Percentiles rank a stretch among this genome's conserved stretches.
Evolutionary conservation across 768 basidiomycete genomes (phyloP).

Genomic region (Lactifluus volemus): DNA sequence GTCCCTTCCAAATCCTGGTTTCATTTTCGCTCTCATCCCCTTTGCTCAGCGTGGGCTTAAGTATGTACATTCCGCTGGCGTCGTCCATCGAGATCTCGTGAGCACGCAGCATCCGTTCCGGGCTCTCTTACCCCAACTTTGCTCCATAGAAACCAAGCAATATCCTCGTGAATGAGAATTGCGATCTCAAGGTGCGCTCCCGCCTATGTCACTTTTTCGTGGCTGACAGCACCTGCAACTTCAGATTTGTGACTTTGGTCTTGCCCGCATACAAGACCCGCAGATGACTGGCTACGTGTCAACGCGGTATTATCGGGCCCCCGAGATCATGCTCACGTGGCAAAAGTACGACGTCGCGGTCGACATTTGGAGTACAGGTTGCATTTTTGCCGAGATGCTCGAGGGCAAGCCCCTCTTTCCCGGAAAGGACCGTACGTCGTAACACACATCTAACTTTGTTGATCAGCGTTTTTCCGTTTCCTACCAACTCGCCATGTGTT

Average conservation of each 20-base stretch:
- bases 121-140: constrained; percentile 1
- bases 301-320: constrained; percentile 96
- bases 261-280: constrained; percentile 97
- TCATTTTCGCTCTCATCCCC: background rate
- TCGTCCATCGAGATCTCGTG: constrained; percentile 94
- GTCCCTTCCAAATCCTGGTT: constrained; percentile 24
- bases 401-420: constrained; percentile 99
- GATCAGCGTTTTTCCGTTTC: background rate
- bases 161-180: constrained; percentile 99
- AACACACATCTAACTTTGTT: background rate
- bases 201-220: constrained; percentile 7
- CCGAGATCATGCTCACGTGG: constrained; percentile 99
- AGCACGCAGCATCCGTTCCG: constrained; percentile 23
- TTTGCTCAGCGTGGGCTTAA: constrained; percentile 82
- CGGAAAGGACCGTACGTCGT: constrained; percentile 93
- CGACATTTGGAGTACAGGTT: constrained; percentile 98
- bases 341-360: constrained; percentile 99
- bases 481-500: constrained; percentile 8
- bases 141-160: constrained; percentile 86
- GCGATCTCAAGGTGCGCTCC: constrained; percentile 79
- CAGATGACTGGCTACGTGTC: constrained; percentile 99
- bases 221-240: background rate
- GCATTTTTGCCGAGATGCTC: constrained; percentile 99
- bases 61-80: constrained; percentile 98
- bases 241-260: constrained; percentile 97